Conservation (phyloP, 345 rosid genomes). For the Eucalyptus camaldulensis region DNA sequence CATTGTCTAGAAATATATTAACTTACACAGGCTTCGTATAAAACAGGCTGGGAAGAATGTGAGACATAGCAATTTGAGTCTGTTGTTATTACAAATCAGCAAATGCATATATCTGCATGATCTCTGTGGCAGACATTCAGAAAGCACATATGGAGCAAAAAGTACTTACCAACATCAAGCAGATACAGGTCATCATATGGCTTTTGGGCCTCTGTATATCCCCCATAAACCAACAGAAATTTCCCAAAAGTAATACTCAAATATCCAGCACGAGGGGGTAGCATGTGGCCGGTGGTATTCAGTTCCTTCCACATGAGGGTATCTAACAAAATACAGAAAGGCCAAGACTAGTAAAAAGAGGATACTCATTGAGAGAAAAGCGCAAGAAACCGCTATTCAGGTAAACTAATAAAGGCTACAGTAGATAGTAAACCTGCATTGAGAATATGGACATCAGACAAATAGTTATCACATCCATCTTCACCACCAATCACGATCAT, state of each 20-base stretch:
- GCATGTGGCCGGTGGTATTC: too few species aligned
- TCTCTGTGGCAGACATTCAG: background rate
- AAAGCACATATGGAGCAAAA: background rate
- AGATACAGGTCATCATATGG: too few species aligned
- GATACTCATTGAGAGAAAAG: background rate
- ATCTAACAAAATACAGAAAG: too few species aligned
- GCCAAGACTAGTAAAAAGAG: too few species aligned
- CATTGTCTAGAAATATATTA: background rate
- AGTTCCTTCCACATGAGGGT: too few species aligned
- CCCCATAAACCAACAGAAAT: too few species aligned
- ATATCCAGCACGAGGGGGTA: too few species aligned
- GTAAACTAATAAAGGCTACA: background rate
- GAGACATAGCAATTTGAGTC: background rate
- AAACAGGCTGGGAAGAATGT: background rate
- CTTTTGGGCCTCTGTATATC: too few species aligned
- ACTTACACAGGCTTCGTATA: background rate
- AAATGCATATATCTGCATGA: background rate
- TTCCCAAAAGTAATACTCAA: too few species aligned
- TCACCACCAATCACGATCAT: too few species aligned
- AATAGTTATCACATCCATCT: too few species aligned
- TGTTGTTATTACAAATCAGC: background rate
- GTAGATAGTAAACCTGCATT: conserved; percentile 51
- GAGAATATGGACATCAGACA: conserved; percentile 3
- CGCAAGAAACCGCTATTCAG: background rate
- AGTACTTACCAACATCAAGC: too few species aligned